These are phyloP conservation scores for Hypoxylon lenormandii DNA, from an alignment of 495 filamentous ascomycete genomes.

Conservation along the genomic window DNA sequence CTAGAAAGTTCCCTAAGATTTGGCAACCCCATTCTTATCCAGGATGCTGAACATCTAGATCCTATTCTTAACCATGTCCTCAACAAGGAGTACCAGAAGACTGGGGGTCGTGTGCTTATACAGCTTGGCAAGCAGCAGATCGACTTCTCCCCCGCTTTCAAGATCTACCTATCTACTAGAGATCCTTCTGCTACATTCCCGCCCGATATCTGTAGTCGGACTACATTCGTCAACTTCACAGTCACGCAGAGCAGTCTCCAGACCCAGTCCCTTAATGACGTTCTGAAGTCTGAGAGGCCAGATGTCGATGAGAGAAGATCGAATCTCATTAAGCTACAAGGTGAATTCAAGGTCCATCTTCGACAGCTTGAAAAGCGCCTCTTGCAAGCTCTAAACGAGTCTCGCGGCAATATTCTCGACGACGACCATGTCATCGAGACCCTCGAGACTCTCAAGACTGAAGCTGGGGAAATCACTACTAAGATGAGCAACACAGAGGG, in stretches of 20 bases:
- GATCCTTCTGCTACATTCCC: constrained; percentile 96
- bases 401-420: constrained; percentile 96
- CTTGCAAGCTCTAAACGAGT: constrained; percentile 95
- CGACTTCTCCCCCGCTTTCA: constrained; percentile 97
- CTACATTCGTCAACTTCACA: constrained; percentile 99
- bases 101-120: constrained; percentile 97
- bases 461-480: constrained; percentile 91
- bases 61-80: constrained; percentile 98
- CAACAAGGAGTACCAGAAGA: constrained; percentile 99
- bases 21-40: constrained; percentile 97
- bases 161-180: constrained; percentile 91
- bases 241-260: constrained; percentile 98
- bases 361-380: constrained; percentile 95
- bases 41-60: constrained; percentile 96
- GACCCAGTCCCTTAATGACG: constrained; percentile 95
- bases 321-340: constrained; percentile 97
- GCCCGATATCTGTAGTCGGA: constrained; percentile 97
- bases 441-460: constrained; percentile 95
- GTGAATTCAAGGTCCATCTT: constrained; percentile 97
- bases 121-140: constrained; percentile 99
- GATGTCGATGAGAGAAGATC: constrained; percentile 97
- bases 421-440: constrained; percentile 98
- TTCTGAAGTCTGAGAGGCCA: constrained; percentile 94
- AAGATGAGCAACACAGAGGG: constrained; percentile 98
- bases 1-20: constrained; percentile 96